Base-by-base conservation (phyloP, 371 early-diverging fungal species). In the Apophysomyces ossiformis region DNA sequence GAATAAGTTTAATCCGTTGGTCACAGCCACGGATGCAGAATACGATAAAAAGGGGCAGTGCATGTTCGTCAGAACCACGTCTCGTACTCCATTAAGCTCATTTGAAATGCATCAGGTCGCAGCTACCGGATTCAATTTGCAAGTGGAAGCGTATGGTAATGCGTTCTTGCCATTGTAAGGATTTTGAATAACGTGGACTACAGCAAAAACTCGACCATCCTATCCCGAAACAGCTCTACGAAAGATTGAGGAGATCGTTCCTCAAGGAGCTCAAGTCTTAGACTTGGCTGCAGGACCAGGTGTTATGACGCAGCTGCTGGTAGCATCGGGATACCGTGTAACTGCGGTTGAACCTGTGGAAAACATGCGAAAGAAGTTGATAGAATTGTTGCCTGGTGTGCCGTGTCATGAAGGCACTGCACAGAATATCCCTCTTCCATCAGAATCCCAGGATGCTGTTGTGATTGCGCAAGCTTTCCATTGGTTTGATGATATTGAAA, bases 381-480 rank as follows among this genome's bases (percentile, higher is more conserved):
- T 41, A 0, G 58, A 60, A 0, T 9, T 59, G 4, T 37, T 78
- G 1, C 81, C 81, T n/a, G 50, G 66, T 6, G 71, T 77, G 4
- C 45, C 39, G 12, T 71, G 72, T 13, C 12, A 76, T 1, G 57
- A 82, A 37, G 87, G 85, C 1, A 85, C 81, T 4, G 64, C 84
- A 7, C 78, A 74, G 74, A 61, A 69, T 6, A 82, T 84, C 37
- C 84, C 85, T 6, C 57, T 84, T 0, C 60, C 74, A 1, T 50
- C 60, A 21, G 68, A 63, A 7, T 79, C 84, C 4, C 77, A 83
- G 32, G 81, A 84, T 37, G 72, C 67, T 4, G 76, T 87, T 2
- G 64, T 79, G 13, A 66, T 84, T 15, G 87, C 85, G 12, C 87
- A 87, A 60, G 83, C 85, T 7, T 87, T 85, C 44, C 87, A 87